phyloP scores from a whole-genome alignment of 345 rosid genomes.

The Acer saccharum region DNA sequence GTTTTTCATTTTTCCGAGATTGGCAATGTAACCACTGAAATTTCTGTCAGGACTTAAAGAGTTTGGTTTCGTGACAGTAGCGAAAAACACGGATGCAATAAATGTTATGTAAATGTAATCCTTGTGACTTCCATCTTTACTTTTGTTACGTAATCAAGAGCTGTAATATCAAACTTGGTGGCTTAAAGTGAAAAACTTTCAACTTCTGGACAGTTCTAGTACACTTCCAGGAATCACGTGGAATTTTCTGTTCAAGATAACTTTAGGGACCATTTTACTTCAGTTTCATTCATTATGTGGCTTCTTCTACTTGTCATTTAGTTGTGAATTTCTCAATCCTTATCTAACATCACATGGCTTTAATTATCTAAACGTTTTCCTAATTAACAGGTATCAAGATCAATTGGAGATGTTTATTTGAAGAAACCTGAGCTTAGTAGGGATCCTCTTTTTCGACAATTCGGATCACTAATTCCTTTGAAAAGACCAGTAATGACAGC shows the following conservation, averaged over 20 bases:
- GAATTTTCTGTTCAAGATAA: not conserved
- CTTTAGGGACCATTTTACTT: slow-evolving; percentile 10
- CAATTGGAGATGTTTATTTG: slow-evolving; percentile 55
- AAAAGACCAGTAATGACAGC: slow-evolving; percentile 53
- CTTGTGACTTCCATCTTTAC: slow-evolving; percentile 11
- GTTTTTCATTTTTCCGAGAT: too few species aligned
- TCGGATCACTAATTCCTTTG: slow-evolving; percentile 38
- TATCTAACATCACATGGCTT: slow-evolving; percentile 1
- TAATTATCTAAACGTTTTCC: not conserved
- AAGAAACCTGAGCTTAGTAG: slow-evolving; percentile 51
- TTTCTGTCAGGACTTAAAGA: not conserved
- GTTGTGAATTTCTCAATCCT: not conserved
- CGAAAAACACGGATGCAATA: not conserved
- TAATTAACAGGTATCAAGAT: slow-evolving; percentile 51
- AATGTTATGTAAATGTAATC: not conserved
- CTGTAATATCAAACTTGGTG: not conserved
- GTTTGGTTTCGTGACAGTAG: not conserved
- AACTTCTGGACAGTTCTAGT: not conserved
- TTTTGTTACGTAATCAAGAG: not conserved
- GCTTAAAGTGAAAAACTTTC: slow-evolving; percentile 1
- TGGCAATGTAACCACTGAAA: not conserved
- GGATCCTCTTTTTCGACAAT: slow-evolving; percentile 35
- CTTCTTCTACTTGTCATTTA: not conserved
- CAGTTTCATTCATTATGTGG: not conserved
- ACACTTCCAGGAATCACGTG: slow-evolving; percentile 1